Conservation (phyloP, 768 basidiomycete genomes). For the Strobilomyces confusus region DNA sequence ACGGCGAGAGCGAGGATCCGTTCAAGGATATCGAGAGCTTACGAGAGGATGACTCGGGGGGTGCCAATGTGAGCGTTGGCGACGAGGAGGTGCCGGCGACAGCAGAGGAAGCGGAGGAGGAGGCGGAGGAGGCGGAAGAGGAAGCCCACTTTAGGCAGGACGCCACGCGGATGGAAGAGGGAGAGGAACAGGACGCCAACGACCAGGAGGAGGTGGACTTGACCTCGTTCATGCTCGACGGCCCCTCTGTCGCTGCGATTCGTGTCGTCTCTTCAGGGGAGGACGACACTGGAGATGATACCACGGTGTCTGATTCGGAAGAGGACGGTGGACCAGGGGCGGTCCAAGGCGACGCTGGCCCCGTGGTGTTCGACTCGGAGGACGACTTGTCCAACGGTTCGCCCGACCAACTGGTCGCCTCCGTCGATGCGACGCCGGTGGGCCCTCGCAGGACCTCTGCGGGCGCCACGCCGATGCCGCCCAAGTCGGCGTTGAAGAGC, state of each 20-base stretch:
- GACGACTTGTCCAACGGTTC: conserved; percentile 33
- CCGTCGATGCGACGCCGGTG: conserved; percentile 21
- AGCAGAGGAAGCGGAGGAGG: background rate
- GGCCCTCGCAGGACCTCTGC: conserved; percentile 10
- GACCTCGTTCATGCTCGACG: conserved; percentile 72
- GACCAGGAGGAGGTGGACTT: conserved; percentile 67
- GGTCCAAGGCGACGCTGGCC: conserved; percentile 7
- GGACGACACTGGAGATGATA: conserved; percentile 35
- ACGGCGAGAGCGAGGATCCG: conserved; percentile 75
- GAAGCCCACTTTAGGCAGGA: conserved; percentile 18
- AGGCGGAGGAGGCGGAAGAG: conserved; percentile 12
- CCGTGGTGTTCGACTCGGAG: conserved; percentile 29
- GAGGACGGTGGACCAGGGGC: conserved; percentile 17
- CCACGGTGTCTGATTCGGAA: conserved; percentile 38
- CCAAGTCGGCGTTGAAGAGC: conserved; percentile 42
- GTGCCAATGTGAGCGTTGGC: conserved; percentile 9
- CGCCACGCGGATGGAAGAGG: conserved; percentile 43
- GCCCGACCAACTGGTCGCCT: background rate
- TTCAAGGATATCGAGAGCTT: conserved; percentile 91
- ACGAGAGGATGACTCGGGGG: conserved; percentile 53
- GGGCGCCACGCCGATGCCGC: conserved; percentile 29
- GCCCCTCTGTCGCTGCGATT: conserved; percentile 48
- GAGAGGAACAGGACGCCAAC: conserved; percentile 41
- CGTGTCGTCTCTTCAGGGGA: conserved; percentile 43
- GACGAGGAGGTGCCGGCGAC: conserved; percentile 1